Evolutionary conservation across 148 eudicot genomes (phyloP).

Genomic region (Chenopodium quinoa): DNA sequence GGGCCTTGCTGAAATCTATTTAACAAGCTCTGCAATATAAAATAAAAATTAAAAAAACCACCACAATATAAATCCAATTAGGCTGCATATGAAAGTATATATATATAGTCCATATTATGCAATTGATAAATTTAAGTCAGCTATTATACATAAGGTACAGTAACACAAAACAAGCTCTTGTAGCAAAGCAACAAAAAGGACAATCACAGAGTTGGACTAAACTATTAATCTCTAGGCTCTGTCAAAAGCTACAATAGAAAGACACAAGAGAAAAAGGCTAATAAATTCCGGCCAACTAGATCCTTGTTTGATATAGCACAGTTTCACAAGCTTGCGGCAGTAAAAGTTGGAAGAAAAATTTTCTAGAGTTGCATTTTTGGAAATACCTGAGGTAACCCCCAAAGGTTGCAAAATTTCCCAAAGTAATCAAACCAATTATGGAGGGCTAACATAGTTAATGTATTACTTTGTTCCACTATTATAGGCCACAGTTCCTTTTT

Average conservation of each 20-base stretch:
- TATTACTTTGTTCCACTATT: too few species aligned
- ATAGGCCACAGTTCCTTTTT: too few species aligned
- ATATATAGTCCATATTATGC: neutral
- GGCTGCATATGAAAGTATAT: neutral
- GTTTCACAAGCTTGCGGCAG: neutral
- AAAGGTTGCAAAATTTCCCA: neutral
- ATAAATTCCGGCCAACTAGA: neutral
- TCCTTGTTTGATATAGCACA: neutral
- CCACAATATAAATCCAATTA: neutral
- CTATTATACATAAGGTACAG: neutral
- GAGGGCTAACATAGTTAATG: neutral
- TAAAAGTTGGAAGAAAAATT: too few species aligned
- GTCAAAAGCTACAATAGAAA: neutral
- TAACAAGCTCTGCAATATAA: slow-evolving; percentile 64
- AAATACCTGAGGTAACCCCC: neutral
- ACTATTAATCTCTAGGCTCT: neutral
- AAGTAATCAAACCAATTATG: neutral
- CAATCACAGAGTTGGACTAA: neutral
- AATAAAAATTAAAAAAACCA: neutral
- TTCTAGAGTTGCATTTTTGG: neutral
- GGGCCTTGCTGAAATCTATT: slow-evolving; percentile 83
- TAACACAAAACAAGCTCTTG: neutral
- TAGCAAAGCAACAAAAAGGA: neutral
- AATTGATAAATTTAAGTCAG: neutral
- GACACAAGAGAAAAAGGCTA: neutral